Percentiles rank a stretch among this genome's conserved stretches.
These are phyloP conservation scores for Pachysandra terminalis DNA, from an alignment of 164 flowering plant genomes.

Conservation along the genomic window DNA sequence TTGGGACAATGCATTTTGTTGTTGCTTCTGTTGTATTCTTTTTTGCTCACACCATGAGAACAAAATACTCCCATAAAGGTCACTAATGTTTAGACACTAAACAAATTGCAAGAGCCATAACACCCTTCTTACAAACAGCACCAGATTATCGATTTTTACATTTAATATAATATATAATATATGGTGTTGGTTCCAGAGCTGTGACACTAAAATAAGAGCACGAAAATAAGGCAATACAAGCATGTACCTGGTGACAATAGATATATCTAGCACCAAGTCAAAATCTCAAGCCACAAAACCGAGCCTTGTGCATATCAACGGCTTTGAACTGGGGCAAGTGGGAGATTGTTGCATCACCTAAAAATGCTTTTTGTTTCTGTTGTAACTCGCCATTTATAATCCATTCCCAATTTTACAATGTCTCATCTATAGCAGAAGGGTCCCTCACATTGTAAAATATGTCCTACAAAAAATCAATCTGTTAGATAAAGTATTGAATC, in stretches of 20 bases:
- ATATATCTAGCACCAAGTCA: slow-evolving; percentile 85
- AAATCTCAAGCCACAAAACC: slow-evolving; percentile 74
- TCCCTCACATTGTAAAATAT: slow-evolving; percentile 83
- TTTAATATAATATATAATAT: too few species aligned
- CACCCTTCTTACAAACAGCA: neutral
- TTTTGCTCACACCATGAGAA: too few species aligned
- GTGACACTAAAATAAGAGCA: neutral
- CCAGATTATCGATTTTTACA: neutral
- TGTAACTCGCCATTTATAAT: slow-evolving; percentile 49
- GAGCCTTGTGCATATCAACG: slow-evolving; percentile 53
- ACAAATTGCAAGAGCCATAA: too few species aligned
- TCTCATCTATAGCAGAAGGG: slow-evolving; percentile 65
- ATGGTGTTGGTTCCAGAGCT: too few species aligned
- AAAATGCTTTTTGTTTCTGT: slow-evolving; percentile 45
- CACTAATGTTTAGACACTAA: too few species aligned
- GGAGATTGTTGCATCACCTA: slow-evolving; percentile 28
- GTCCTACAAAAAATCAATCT: slow-evolving; percentile 43
- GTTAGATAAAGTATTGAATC: neutral
- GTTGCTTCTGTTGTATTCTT: too few species aligned
- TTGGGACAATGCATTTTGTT: too few species aligned
- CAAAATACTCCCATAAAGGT: too few species aligned
- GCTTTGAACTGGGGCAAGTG: slow-evolving; percentile 56
- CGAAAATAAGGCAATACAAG: slow-evolving; percentile 5
- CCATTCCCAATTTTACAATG: slow-evolving; percentile 72
- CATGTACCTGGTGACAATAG: slow-evolving; percentile 83